phyloP scores from a whole-genome alignment of 768 basidiomycete species.

The Cystofilobasidium macerans region DNA sequence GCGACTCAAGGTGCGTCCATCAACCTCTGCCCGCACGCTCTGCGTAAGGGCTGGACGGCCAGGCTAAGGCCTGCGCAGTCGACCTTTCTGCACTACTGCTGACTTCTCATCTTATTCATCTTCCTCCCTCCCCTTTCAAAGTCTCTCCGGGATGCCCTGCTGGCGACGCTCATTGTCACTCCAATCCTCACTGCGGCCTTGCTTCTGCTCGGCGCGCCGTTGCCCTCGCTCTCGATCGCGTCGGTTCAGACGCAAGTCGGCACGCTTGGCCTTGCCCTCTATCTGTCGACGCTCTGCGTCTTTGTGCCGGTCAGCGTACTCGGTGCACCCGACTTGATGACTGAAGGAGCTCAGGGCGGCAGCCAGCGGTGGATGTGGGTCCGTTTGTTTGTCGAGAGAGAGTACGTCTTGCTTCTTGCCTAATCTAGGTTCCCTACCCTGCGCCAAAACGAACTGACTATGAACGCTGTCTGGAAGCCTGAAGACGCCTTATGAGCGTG shows the following conservation, averaged over 20 bases:
- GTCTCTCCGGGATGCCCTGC: constrained; percentile 30
- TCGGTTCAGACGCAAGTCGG: constrained; percentile 6
- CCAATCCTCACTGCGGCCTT: constrained; percentile 41
- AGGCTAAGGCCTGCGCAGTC: constrained; percentile 29
- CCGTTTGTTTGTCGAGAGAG: constrained; percentile 66
- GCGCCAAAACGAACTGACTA: background rate
- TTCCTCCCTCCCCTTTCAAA: constrained; percentile 39
- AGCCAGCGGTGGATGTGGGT: constrained; percentile 54
- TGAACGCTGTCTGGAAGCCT: constrained; percentile 2
- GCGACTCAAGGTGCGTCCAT: constrained; percentile 19
- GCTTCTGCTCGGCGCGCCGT: constrained; percentile 9
- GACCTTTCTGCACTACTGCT: constrained; percentile 41
- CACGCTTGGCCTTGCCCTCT: constrained; percentile 58
- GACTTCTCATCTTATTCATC: constrained; percentile 15
- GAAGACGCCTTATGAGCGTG: constrained; percentile 57
- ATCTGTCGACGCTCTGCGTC: constrained; percentile 55
- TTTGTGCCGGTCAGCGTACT: constrained; percentile 62
- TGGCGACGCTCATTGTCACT: constrained; percentile 48
- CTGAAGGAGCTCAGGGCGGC: constrained; percentile 40
- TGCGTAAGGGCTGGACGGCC: constrained; percentile 12
- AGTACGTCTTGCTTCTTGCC: constrained; percentile 47
- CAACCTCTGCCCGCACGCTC: constrained; percentile 5
- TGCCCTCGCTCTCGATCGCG: background rate
- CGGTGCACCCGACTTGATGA: constrained; percentile 49
- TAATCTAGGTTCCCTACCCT: background rate